Evolutionary conservation across 805 yeast genomes (phyloP).

Genomic region (Ogataea paradorogensis): DNA sequence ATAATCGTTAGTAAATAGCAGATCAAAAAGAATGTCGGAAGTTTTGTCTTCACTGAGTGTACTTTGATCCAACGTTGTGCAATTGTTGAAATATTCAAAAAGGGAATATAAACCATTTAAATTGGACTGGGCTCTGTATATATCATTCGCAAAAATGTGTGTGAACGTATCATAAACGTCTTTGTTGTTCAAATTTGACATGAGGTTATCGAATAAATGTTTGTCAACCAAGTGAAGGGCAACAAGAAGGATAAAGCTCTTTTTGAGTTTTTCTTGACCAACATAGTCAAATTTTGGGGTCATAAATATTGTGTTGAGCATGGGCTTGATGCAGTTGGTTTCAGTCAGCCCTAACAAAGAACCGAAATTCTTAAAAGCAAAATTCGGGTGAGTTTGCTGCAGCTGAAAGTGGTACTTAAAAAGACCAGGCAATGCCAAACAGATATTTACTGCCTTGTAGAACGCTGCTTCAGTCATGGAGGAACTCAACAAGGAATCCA

Average conservation of each 20-base stretch:
- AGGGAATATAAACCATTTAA: constrained; percentile 14
- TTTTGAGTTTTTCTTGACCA: constrained; percentile 22
- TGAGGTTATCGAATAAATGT: constrained; percentile 16
- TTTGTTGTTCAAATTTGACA: constrained; percentile 7
- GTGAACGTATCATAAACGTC: constrained; percentile 12
- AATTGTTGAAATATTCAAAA: constrained; percentile 20
- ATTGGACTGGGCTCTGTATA: constrained; percentile 3
- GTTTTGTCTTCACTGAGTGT: constrained; percentile 19
- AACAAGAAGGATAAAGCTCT: constrained; percentile 19
- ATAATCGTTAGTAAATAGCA: constrained; percentile 8
- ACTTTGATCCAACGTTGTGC: constrained; percentile 22
- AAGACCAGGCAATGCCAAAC: constrained; percentile 18
- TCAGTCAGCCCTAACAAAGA: constrained; percentile 14
- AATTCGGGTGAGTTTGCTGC: constrained; percentile 21
- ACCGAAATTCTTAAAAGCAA: constrained; percentile 30
- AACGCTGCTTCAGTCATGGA: constrained; percentile 13
- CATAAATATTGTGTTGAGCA: constrained; percentile 10
- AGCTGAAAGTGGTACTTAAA: constrained; percentile 29
- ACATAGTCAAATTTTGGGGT: constrained; percentile 18
- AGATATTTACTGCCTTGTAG: constrained; percentile 14
- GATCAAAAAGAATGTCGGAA: constrained; percentile 7
- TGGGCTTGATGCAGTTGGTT: constrained; percentile 12
- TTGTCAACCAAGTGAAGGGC: constrained; percentile 23
- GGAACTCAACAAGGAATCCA: constrained; percentile 11
- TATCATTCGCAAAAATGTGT: constrained; percentile 7